These are phyloP conservation scores for Schizothecium vesticola DNA, from an alignment of 495 filamentous ascomycete genomes.

Conservation along the genomic window DNA sequence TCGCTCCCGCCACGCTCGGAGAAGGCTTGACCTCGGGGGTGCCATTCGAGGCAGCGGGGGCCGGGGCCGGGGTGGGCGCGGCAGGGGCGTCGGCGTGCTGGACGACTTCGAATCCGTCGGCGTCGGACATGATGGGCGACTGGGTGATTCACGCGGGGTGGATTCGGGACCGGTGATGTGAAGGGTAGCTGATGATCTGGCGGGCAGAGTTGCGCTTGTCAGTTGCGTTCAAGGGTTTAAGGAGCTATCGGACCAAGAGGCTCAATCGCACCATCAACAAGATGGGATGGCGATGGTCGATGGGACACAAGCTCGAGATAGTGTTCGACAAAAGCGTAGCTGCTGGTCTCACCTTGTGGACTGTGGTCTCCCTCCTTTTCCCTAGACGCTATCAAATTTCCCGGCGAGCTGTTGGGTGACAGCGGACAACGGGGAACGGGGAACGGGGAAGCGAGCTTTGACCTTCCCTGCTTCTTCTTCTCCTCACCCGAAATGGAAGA, in stretches of 20 bases:
- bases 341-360: not conserved
- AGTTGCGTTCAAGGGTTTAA: not conserved
- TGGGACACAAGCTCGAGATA: not conserved
- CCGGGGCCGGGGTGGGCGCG: slow-evolving; percentile 17
- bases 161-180: not conserved
- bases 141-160: not conserved
- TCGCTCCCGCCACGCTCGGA: slow-evolving; percentile 19
- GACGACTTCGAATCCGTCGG: slow-evolving; percentile 37
- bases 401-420: not conserved
- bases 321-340: not conserved
- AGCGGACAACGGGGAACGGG: not conserved
- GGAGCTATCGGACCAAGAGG: not conserved
- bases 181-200: not conserved
- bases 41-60: slow-evolving; percentile 24
- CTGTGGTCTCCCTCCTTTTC: not conserved
- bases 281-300: not conserved
- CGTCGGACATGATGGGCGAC: slow-evolving; percentile 41
- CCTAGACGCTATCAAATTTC: not conserved
- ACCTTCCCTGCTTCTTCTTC: not conserved
- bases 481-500: not conserved
- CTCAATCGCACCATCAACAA: not conserved
- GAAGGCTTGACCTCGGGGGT: slow-evolving; percentile 29
- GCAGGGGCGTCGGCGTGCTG: slow-evolving; percentile 35
- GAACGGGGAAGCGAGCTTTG: slow-evolving; percentile 4
- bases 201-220: not conserved